Evolutionary conservation across 176 grass and related monocot genomes (phyloP), one percentile per base, ranked within the genome.

Genomic region (Musa itinerans): DNA sequence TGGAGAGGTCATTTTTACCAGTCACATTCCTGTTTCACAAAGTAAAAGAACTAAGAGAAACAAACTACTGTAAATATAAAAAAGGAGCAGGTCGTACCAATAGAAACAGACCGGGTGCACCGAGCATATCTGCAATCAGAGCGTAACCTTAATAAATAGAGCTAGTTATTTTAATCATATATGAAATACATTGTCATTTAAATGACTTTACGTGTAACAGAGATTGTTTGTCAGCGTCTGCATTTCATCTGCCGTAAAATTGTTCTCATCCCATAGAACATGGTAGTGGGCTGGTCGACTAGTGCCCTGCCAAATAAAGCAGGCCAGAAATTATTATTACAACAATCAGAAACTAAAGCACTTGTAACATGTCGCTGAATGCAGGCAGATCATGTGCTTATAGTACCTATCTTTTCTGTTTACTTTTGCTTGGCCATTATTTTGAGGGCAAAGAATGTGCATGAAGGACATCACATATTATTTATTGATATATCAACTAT

Each of bases 221-320:
- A 99, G 96, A 85, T 99, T 99, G 84, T 99, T 99, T 83, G 96
- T 95, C 73, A 99, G 83, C 10, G 96, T 95, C 83, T 99, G 91
- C 88, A 99, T 95, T 80, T 99, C 96, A 51, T 92, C 86, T 50
- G 89, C 89, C 13, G 71, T 77, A 74, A 86, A 86, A 79, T 86
- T 89, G 70, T 89, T 92, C 71, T 92, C 83, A 57, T 86, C 89
- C 89, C 89, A 92, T 10, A 92, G 74, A 53, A 92, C 83, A 82
- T 89, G 83, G 71, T 92, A 89, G 66, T 84, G 83, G 13, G 83
- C 89, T 52, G 89, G 83, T 65, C 83, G 57, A 80, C 89, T 88
- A 19, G 89, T 92, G 55, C 89, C 89, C 89, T 92, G 77, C 27
- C 10, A 53, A 72, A 77, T 22, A 26, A 22, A 78, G 48, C 12